Evolutionary conservation across 805 yeast genomes (phyloP).

Genomic region (Kuraishia piskuri): DNA sequence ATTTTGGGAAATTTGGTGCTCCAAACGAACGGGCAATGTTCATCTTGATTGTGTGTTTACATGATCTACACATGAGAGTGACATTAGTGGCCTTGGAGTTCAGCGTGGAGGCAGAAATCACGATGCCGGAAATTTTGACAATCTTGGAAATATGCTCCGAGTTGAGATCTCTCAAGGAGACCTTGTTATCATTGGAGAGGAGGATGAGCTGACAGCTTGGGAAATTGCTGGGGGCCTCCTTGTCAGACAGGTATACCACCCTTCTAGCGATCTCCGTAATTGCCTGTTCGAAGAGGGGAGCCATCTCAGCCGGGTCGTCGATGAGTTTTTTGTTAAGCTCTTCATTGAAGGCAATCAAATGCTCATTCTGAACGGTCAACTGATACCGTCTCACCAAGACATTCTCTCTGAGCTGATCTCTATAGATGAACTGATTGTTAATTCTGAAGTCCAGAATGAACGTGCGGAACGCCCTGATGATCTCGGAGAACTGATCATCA

Average conservation of each 20-base stretch:
- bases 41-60: slow-evolving; percentile 71
- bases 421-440: slow-evolving; percentile 73
- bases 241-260: slow-evolving; percentile 45
- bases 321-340: slow-evolving; percentile 75
- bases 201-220: slow-evolving; percentile 82
- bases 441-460: slow-evolving; percentile 83
- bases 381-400: slow-evolving; percentile 67
- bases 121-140: slow-evolving; percentile 86
- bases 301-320: slow-evolving; percentile 83
- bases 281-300: slow-evolving; percentile 78
- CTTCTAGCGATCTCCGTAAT: slow-evolving; percentile 81
- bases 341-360: slow-evolving; percentile 80
- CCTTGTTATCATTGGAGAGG: slow-evolving; percentile 60
- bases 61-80: slow-evolving; percentile 78
- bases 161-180: slow-evolving; percentile 73
- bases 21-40: slow-evolving; percentile 63
- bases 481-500: slow-evolving; percentile 57
- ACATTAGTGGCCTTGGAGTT: slow-evolving; percentile 80
- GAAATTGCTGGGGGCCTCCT: slow-evolving; percentile 43
- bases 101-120: slow-evolving; percentile 84
- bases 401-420: slow-evolving; percentile 88
- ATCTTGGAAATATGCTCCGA: slow-evolving; percentile 85
- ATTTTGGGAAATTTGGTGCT: slow-evolving; percentile 55
- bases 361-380: slow-evolving; percentile 71
- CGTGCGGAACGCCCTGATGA: slow-evolving; percentile 66